These are phyloP conservation scores for Citrus unshiu DNA, from an alignment of 345 rosid genomes.

Conservation along the genomic window DNA sequence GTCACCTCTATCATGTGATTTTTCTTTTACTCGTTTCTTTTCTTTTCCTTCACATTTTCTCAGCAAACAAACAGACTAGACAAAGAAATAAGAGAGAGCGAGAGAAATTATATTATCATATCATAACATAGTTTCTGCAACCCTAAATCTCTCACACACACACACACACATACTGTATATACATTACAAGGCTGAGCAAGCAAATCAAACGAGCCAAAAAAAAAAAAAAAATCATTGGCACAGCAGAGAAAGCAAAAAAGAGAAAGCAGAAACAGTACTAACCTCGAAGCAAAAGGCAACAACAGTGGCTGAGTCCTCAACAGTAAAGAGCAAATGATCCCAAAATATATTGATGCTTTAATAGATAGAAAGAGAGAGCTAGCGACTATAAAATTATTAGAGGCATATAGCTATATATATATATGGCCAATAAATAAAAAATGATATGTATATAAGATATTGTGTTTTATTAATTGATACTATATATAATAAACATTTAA, in stretches of 20 bases:
- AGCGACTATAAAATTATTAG: not conserved
- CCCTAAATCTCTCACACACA: too few species aligned
- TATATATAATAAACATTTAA: too few species aligned
- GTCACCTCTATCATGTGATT: not conserved
- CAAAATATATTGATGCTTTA: not conserved
- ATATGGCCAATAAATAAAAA: too few species aligned
- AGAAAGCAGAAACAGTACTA: not conserved
- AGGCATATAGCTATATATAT: too few species aligned
- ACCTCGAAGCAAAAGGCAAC: conserved; percentile 14
- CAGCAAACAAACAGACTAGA: not conserved
- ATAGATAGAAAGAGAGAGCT: not conserved
- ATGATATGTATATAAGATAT: too few species aligned
- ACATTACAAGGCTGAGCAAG: not conserved
- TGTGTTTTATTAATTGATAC: too few species aligned
- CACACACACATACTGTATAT: too few species aligned
- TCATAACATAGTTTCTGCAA: not conserved
- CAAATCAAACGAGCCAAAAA: too few species aligned
- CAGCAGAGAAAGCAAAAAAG: not conserved
- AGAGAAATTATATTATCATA: not conserved
- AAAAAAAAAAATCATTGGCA: not conserved
- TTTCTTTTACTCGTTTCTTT: not conserved
- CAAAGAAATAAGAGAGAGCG: not conserved
- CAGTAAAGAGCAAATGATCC: not conserved
- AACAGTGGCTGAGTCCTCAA: not conserved
- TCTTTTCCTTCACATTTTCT: not conserved